A percentile compares a stretch with the other conserved stretches of the same genome.
phyloP scores from a whole-genome alignment of 129 eudicot species.

The Heracleum sosnowskyi region DNA sequence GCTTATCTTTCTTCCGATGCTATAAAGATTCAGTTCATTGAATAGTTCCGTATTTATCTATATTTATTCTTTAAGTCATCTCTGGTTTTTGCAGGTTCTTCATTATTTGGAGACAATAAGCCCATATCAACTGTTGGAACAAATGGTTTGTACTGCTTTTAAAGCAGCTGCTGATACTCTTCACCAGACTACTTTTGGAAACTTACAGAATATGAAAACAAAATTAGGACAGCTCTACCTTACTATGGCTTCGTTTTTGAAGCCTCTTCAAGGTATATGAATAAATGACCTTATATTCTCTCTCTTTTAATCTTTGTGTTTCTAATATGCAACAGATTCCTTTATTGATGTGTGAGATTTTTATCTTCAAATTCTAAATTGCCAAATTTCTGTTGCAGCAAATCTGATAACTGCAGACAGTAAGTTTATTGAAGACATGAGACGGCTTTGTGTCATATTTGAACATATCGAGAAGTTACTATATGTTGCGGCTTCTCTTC shows the following conservation, averaged over 20 bases:
- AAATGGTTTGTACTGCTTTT: slow-evolving; percentile 88
- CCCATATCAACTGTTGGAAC: slow-evolving; percentile 77
- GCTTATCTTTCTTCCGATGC: background rate
- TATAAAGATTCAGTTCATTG: background rate
- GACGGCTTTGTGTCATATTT: slow-evolving; percentile 62
- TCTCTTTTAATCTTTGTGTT: background rate
- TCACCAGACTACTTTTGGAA: slow-evolving; percentile 62
- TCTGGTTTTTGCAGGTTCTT: slow-evolving; percentile 43
- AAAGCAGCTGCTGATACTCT: slow-evolving; percentile 82
- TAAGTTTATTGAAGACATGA: slow-evolving; percentile 53
- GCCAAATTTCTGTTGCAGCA: slow-evolving; percentile 32
- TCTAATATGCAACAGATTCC: background rate
- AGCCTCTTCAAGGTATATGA: slow-evolving; percentile 57
- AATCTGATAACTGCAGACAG: slow-evolving; percentile 38
- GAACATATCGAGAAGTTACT: slow-evolving; percentile 68
- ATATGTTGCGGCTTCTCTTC: slow-evolving; percentile 69
- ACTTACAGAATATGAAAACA: slow-evolving; percentile 51
- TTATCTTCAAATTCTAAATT: slow-evolving; percentile 11
- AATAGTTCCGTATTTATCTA: background rate
- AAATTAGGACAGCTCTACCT: slow-evolving; percentile 63
- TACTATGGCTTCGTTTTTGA: slow-evolving; percentile 55
- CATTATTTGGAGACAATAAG: slow-evolving; percentile 85
- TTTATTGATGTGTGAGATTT: slow-evolving; percentile 10
- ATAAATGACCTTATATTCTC: background rate
- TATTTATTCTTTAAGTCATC: background rate